phyloP scores from a whole-genome alignment of 2,329 filamentous ascomycete genomes.

The Colletotrichum endophyticum region DNA sequence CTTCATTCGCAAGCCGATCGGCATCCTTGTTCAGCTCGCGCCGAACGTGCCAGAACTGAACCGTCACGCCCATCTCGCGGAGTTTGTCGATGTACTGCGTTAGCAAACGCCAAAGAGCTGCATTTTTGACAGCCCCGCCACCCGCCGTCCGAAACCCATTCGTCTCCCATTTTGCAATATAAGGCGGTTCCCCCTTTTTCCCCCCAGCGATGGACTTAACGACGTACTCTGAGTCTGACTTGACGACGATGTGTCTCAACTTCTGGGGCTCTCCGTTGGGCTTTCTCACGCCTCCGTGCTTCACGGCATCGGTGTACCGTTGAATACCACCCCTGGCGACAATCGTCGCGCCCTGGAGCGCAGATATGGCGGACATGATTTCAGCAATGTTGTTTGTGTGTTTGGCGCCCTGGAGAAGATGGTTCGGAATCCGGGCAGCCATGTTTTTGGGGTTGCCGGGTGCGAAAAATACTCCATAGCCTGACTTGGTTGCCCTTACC shows the following conservation, averaged over 20 bases:
- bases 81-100: background rate
- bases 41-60: background rate
- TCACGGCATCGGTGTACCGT: background rate
- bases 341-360: background rate
- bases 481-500: background rate
- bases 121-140: background rate
- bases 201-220: background rate
- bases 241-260: background rate
- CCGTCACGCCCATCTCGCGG: background rate
- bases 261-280: rapidly evolving
- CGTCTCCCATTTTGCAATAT: background rate
- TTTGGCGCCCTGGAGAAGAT: background rate
- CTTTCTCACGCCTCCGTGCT: background rate
- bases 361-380: background rate
- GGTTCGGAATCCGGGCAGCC: background rate
- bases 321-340: background rate
- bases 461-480: background rate
- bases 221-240: background rate
- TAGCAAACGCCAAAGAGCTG: background rate
- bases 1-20: background rate
- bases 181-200: background rate
- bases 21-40: background rate
- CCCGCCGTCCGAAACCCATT: background rate
- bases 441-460: background rate
- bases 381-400: background rate